Evolutionary conservation across 176 grass and related monocot species (phyloP).

Genomic region (Rhynchospora tenuis): DNA sequence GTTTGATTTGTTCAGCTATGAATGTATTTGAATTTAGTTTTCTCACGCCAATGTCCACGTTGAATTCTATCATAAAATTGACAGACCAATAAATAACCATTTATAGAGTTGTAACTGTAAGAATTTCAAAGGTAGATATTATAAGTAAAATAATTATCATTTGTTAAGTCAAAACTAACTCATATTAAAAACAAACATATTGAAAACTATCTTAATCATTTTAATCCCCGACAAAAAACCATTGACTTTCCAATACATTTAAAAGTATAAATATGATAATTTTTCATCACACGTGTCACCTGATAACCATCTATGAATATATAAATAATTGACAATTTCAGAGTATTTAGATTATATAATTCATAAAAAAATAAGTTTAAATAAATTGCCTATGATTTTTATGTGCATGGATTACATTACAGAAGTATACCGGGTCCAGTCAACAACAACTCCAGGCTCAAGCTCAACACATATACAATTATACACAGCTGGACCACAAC

Average conservation of each 20-base stretch:
- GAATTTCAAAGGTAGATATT: too few species aligned
- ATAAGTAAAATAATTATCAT: too few species aligned
- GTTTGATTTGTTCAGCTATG: neutral
- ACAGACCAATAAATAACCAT: too few species aligned
- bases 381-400: neutral
- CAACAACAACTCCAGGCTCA: neutral
- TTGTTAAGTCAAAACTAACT: too few species aligned
- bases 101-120: too few species aligned
- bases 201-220: too few species aligned
- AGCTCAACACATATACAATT: neutral
- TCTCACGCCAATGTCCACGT: neutral
- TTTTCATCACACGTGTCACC: too few species aligned
- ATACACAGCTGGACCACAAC: slow-evolving; percentile 19
- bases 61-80: neutral
- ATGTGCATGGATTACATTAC: neutral
- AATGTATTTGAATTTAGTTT: neutral
- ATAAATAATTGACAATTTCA: neutral
- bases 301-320: too few species aligned
- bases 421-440: neutral
- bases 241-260: too few species aligned
- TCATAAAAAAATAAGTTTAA: neutral
- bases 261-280: too few species aligned
- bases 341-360: neutral
- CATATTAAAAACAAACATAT: too few species aligned
- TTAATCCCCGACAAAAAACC: too few species aligned